These are phyloP conservation scores for Hypomontagnella monticulosa DNA, from an alignment of 495 filamentous ascomycete genomes.

Conservation along the genomic window DNA sequence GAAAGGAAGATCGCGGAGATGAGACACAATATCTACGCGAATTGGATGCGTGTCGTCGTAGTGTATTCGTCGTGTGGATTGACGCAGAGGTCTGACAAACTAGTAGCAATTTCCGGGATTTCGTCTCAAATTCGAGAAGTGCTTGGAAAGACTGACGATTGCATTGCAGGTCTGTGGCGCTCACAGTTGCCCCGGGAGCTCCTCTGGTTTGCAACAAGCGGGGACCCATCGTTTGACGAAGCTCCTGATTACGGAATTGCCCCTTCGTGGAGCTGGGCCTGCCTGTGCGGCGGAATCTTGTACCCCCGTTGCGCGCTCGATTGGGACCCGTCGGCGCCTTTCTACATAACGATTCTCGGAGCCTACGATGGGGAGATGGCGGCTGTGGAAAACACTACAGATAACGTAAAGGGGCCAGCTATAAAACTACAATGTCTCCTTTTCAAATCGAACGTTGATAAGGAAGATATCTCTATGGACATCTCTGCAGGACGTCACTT, in stretches of 20 bases:
- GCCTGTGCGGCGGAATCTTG: background rate
- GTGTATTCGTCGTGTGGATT: background rate
- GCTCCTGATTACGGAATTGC: slow-evolving; percentile 1
- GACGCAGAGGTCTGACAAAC: slow-evolving; percentile 4
- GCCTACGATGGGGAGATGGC: too few relatives aligned
- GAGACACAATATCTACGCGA: slow-evolving; percentile 2
- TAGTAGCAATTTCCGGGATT: slow-evolving; percentile 9
- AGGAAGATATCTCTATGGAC: too few relatives aligned
- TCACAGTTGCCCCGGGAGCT: slow-evolving; percentile 12
- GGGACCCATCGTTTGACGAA: background rate
- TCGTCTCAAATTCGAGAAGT: background rate
- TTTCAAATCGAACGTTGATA: too few relatives aligned
- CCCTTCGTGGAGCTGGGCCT: slow-evolving; percentile 22
- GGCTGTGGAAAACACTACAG: too few relatives aligned
- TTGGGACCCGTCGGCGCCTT: background rate
- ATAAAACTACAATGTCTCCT: too few relatives aligned
- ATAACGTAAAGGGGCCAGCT: too few relatives aligned
- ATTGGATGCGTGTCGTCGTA: background rate
- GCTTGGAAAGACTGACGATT: background rate
- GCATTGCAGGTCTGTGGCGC: slow-evolving; percentile 7
- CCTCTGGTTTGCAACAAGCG: background rate
- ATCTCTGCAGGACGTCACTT: too few relatives aligned
- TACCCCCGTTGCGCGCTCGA: background rate
- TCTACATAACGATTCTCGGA: too few relatives aligned
- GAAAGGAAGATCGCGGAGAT: background rate